Base-by-base conservation (phyloP, 192 early-diverging fungal genomes). In the Phlyctochytrium arcticum region DNA sequence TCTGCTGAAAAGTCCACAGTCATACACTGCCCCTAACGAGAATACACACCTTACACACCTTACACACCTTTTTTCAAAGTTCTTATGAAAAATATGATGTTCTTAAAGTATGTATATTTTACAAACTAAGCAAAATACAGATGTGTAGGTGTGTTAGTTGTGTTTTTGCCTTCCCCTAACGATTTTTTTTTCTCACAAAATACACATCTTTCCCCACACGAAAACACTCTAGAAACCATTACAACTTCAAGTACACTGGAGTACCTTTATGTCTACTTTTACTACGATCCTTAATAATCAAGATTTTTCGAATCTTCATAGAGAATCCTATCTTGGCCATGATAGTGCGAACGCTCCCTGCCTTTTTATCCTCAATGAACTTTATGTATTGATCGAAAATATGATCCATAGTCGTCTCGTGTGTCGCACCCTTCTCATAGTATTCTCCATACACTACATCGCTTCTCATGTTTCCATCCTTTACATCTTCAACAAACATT, bases 401-500 rank as follows among this genome's bases (percentile, higher is more conserved):
- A 7, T 33, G 8, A 33, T 56, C 34, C 29, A 56, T 56, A 6
- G 24, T 56, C 6, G 31, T 32, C 6, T 56, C 54, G 23, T 56
- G 34, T 7, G 54, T 32, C 9, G 6, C 33, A 34, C 33, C 33
- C 12, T 8, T 10, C 34, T 56, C 54, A 56, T 33, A 56, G 31
- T 56, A 56, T 23, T 51, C 49, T n/a, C n/a, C n/a, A 24, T n/a
- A 8, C 49, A 24, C 24, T 51, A 7, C 9, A 10, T 51, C 23
- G 49, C 8, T 19, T 23, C 8, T 33, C 10, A 64, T 30, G 3
- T 34, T 31, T 6, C 62, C 62, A 7, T 5, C 23, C 48, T 54
- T 27, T 23, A 64, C 4, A n/a, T 64, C 50, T 15, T 54, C 36
- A 5, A 54, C 51, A 64, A 64, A 64, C 6, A 54, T 21, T 19